Conservation (phyloP, 73 alveolate genomes). For the Symbiodinium natans region DNA sequence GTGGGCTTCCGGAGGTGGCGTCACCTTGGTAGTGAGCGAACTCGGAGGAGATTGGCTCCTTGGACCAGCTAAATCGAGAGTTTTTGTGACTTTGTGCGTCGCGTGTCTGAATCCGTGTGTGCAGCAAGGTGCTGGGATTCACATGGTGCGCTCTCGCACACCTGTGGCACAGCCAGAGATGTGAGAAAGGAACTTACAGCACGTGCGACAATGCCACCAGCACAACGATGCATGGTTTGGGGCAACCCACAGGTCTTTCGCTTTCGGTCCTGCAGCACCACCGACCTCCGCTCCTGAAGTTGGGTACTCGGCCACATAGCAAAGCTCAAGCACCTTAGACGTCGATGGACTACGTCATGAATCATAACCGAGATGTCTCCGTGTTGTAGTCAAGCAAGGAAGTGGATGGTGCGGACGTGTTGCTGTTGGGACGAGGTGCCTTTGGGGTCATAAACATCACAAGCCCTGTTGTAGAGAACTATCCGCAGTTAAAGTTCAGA, state of each 20-base stretch:
- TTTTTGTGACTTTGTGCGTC: too few species aligned
- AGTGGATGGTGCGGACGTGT: background rate
- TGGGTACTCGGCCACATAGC: background rate
- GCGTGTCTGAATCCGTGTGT: too few species aligned
- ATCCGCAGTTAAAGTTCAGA: too few species aligned
- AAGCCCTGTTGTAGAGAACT: too few species aligned
- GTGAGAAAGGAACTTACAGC: background rate
- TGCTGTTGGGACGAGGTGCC: background rate
- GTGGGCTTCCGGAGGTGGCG: background rate
- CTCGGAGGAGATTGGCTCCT: background rate
- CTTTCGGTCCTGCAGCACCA: conserved; percentile 1
- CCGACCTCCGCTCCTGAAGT: background rate
- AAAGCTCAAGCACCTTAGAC: too few species aligned
- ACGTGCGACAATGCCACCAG: too few species aligned
- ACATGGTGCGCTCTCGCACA: background rate
- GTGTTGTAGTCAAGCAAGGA: background rate
- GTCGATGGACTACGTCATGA: too few species aligned
- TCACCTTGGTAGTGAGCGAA: background rate
- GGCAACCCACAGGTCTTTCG: background rate
- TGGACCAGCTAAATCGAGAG: background rate
- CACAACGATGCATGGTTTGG: too few species aligned
- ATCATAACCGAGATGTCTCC: too few species aligned
- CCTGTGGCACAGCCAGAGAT: background rate
- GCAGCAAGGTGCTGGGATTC: background rate
- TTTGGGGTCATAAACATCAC: too few species aligned